These are phyloP conservation scores for Salix caprea DNA, from an alignment of 345 rosid genomes.

Conservation along the genomic window DNA sequence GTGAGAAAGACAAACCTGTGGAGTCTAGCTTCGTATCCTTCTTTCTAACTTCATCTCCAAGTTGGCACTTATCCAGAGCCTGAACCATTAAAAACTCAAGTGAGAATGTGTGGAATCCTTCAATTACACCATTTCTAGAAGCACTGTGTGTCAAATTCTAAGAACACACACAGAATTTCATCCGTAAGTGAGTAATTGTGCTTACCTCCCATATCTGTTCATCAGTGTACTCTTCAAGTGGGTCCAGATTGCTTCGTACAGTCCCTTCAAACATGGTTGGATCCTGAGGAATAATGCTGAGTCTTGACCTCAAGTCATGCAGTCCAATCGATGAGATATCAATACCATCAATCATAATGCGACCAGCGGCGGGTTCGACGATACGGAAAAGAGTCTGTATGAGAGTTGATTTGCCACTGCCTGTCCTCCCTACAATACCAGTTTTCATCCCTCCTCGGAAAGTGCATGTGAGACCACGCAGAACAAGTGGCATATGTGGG, in stretches of 20 bases:
- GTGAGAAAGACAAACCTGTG: too few relatives aligned
- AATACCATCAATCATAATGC: slow-evolving; percentile 62
- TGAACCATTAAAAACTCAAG: slow-evolving; percentile 18
- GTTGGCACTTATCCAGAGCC: slow-evolving; percentile 39
- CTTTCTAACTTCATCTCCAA: too few relatives aligned
- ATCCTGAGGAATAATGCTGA: slow-evolving; percentile 91
- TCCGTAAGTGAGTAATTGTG: neutral
- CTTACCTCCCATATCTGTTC: slow-evolving; percentile 89
- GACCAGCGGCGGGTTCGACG: slow-evolving; percentile 74
- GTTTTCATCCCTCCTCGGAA: slow-evolving; percentile 73
- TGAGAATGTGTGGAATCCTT: slow-evolving; percentile 1
- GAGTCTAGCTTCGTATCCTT: too few relatives aligned
- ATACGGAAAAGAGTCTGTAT: slow-evolving; percentile 80
- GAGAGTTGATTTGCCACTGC: slow-evolving; percentile 87
- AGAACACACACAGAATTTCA: neutral
- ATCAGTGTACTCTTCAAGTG: slow-evolving; percentile 81
- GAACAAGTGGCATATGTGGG: slow-evolving; percentile 73
- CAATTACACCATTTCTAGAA: neutral
- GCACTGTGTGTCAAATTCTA: neutral
- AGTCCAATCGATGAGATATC: slow-evolving; percentile 62
- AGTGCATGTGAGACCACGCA: slow-evolving; percentile 74
- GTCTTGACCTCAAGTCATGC: slow-evolving; percentile 72
- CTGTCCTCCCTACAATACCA: slow-evolving; percentile 91
- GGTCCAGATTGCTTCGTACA: slow-evolving; percentile 74
- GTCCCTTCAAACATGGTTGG: slow-evolving; percentile 97